Conservation (phyloP, 129 eudicot species). For the Smallanthus sonchifolius region DNA sequence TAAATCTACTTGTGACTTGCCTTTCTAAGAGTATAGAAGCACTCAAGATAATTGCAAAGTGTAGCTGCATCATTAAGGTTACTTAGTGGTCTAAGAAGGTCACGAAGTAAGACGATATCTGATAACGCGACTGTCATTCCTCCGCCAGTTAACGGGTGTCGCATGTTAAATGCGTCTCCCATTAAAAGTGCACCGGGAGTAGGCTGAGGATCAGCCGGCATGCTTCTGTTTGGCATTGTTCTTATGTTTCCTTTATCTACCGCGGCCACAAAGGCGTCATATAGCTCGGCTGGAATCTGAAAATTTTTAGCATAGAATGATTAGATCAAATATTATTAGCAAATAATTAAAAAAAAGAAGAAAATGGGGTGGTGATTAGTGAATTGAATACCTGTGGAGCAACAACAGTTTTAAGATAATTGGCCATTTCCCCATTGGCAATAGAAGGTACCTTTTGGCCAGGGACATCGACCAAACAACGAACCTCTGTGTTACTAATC, state of each 20-base stretch:
- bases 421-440: conserved; percentile 51
- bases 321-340: background rate
- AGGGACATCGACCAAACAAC: conserved; percentile 58
- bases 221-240: conserved; percentile 72
- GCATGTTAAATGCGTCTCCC: conserved; percentile 82
- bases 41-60: conserved; percentile 53
- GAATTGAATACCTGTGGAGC: conserved; percentile 50
- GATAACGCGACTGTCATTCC: conserved; percentile 81
- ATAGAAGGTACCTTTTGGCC: conserved; percentile 57
- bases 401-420: conserved; percentile 49
- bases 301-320: background rate
- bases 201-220: conserved; percentile 74
- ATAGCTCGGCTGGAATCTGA: conserved; percentile 56
- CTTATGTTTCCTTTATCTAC: conserved; percentile 65
- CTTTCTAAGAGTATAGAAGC: conserved; percentile 77
- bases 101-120: conserved; percentile 61
- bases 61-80: conserved; percentile 47
- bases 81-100: conserved; percentile 50
- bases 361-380: background rate
- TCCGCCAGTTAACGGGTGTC: conserved; percentile 81
- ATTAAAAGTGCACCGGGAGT: conserved; percentile 70
- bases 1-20: conserved; percentile 23
- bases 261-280: conserved; percentile 48
- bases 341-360: background rate
- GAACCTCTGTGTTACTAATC: conserved; percentile 52